Base-by-base conservation (phyloP, 176 grass and related monocot species). In the Stipa capillata region DNA sequence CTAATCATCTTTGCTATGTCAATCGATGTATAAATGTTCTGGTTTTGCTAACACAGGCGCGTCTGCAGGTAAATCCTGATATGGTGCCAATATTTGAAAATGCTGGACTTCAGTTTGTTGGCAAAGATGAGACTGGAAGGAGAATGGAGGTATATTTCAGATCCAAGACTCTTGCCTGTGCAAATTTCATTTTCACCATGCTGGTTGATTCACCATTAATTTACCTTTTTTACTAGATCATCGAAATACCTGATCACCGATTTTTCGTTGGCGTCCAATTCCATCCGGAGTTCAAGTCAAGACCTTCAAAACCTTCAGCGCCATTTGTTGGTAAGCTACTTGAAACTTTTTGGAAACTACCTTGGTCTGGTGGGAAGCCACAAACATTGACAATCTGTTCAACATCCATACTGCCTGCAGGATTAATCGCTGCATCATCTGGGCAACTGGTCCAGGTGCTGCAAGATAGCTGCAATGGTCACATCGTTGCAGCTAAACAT, bases 281-380 rank as follows among this genome's bases (percentile, higher is more conserved):
- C 71, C 97, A 99, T 91, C 97, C 92, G 0, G 97, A 99, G 79
- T 99, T 99, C 79, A 93, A 95, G 85, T 99, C 97, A 29, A 87
- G 90, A 62, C 92, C 97, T 62, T 89, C 91, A 42, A 96, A 89
- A 20, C 97, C 97, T 71, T 93, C 97, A 58, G 85, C 92, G 32
- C 82, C 89, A 41, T 99, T 99, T 89, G 84, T 93, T 28, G 97
- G 97, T 99, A 91, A 88, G 74, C 39, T 68, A 33, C 3, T 35
- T 12, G 42, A 42, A 24, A 3, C 13, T 23, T 72, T 2, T 18
- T 5, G n/a, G 43, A 58, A 58, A 75, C 25, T 48, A 47, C 25
- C 41, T 69, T 2, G 3, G 6, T 69, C 24, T 4, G 1, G 1
- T 69, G 3, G 8, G 66, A 70, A 48, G 66, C 24, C 10, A 43